These are phyloP conservation scores for Cercospora brassicicola DNA, from an alignment of 2,329 filamentous ascomycete species.

Conservation along the genomic window DNA sequence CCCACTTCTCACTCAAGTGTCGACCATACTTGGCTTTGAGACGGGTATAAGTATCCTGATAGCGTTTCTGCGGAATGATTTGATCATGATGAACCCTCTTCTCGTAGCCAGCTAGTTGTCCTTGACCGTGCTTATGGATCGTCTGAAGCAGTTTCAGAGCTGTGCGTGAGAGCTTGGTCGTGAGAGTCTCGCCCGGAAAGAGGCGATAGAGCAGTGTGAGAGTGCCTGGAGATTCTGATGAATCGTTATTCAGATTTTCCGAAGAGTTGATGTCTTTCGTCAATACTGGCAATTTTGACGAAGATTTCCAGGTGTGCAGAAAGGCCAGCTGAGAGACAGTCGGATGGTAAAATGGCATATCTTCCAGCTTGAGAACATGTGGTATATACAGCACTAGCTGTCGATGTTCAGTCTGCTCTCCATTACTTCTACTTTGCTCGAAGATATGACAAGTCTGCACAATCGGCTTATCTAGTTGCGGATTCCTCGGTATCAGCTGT, in stretches of 20 bases:
- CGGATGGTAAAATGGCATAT: slow-evolving; percentile 87
- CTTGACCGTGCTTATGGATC: slow-evolving; percentile 72
- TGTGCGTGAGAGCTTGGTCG: slow-evolving; percentile 58
- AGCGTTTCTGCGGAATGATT: slow-evolving; percentile 70
- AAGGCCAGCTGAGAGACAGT: slow-evolving; percentile 72
- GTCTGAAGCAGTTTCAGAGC: slow-evolving; percentile 67
- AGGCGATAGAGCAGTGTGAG: slow-evolving; percentile 22
- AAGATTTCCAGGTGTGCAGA: slow-evolving; percentile 63
- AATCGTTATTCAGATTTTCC: no score
- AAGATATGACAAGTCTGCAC: slow-evolving; percentile 80
- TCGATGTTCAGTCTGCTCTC: slow-evolving; percentile 33
- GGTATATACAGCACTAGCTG: slow-evolving; percentile 75
- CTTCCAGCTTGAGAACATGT: slow-evolving; percentile 61
- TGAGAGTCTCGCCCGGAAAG: slow-evolving; percentile 51
- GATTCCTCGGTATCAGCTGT: slow-evolving; percentile 78
- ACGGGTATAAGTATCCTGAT: slow-evolving; percentile 78
- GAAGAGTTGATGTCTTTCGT: no score
- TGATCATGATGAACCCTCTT: slow-evolving; percentile 84
- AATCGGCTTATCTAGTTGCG: slow-evolving; percentile 69
- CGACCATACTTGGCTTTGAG: slow-evolving; percentile 80
- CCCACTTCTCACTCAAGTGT: slow-evolving; percentile 71
- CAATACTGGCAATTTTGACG: slow-evolving; percentile 13
- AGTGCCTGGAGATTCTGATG: slow-evolving; percentile 1
- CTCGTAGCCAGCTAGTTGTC: slow-evolving; percentile 64
- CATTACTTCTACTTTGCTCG: slow-evolving; percentile 32